These are phyloP conservation scores for Lojkania enalia DNA, from an alignment of 2,329 filamentous ascomycete species.

Conservation along the genomic window DNA sequence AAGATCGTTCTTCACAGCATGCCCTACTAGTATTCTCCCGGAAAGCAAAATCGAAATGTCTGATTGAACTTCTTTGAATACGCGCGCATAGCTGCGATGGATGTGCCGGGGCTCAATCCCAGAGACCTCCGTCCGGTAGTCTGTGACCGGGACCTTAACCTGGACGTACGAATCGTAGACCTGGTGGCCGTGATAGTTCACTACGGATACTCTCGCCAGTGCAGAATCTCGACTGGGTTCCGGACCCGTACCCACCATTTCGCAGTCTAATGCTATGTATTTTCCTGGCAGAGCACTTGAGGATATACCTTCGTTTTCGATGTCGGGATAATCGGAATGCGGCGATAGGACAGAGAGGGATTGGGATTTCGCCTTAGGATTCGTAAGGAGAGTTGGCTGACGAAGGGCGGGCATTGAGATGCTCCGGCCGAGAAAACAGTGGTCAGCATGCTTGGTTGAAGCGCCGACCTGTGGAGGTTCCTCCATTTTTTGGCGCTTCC, in stretches of 20 bases:
- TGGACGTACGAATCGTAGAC: constrained; percentile 93
- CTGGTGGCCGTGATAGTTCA: constrained; percentile 91
- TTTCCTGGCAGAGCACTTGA: constrained; percentile 73
- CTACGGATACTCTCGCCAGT: constrained; percentile 83
- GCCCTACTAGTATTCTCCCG: constrained; percentile 75
- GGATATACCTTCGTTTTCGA: constrained; percentile 49
- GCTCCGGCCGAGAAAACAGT: constrained; percentile 50
- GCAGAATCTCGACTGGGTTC: constrained; percentile 68
- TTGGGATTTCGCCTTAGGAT: constrained; percentile 60
- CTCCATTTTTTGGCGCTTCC: constrained; percentile 46
- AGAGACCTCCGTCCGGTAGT: constrained; percentile 87
- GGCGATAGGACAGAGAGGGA: constrained; percentile 54
- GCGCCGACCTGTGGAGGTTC: constrained; percentile 39
- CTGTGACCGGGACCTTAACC: constrained; percentile 75
- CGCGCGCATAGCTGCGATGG: constrained; percentile 50
- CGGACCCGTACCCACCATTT: constrained; percentile 90
- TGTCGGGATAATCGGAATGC: constrained; percentile 45
- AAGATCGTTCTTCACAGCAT: constrained; percentile 79
- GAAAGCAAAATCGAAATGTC: constrained; percentile 70
- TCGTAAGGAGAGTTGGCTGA: constrained; percentile 52
- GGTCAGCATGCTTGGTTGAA: constrained; percentile 35
- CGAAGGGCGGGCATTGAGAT: constrained; percentile 39
- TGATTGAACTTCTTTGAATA: constrained; percentile 75
- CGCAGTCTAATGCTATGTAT: constrained; percentile 92
- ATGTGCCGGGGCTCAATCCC: constrained; percentile 79